Base-by-base conservation (phyloP, 257 asterid genomes). In the Forsythia suspensa region DNA sequence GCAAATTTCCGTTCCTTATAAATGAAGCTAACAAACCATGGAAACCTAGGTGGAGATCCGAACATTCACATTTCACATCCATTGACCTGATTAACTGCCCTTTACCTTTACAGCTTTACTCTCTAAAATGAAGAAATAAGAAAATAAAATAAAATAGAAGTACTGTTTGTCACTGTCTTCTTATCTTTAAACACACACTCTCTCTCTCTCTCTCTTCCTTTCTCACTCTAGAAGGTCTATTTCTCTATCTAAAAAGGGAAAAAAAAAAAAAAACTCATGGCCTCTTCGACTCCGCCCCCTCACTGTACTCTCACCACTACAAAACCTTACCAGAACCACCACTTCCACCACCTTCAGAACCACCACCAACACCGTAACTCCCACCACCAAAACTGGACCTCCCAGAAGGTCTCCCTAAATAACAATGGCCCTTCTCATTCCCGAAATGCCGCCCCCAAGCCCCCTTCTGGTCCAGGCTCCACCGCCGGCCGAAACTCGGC, bases 281-380 rank as follows among this genome's bases (percentile, higher is more conserved):
- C 97, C 71, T 94, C 97, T 70, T 89, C 97, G 2, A 94, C 98
- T 84, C 94, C 98, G 83, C 97, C 98, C 12, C 91, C 97, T 68
- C 92, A 90, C 87, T 90, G 89, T 79, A 70, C 97, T 3, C 90
- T 92, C 72, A 91, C 94, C 87, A 85, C 98, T 84, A 18, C 93
- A 40, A 92, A 90, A 85, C 92, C 97, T 90, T 86, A 88, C 79
- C 93, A 86, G 71, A 85, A 85, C 88, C 93, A 85, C 87, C 90
- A 85, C 77, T 65, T 83, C 71, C 90, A 80, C 76, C 86, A 75
- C 76, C 86, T 57, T 72, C 85, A 81, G 18, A 84, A 74, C 76
- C 87, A 67, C 29, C 82, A 71, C 70, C 86, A 79, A 76, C 85
- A 57, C 61, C 84, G 81, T 24, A 81, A 51, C 65, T 20, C 85